Base-by-base conservation (phyloP, 1,284 basidiomycete species). In the Malassezia sp. region DNA sequence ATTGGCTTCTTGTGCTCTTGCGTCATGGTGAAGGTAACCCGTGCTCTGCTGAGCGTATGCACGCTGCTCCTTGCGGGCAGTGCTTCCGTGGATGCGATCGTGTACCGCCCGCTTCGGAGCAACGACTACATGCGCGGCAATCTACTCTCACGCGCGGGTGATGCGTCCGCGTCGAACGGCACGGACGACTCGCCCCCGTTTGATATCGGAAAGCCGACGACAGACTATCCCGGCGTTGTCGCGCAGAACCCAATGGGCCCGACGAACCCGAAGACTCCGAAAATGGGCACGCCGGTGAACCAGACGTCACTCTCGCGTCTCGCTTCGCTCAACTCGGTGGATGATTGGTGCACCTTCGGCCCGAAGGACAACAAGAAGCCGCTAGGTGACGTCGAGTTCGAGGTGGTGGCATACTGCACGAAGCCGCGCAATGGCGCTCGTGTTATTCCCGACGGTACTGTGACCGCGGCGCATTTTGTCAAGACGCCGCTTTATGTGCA, bases 391-490 rank as follows among this genome's bases (percentile, higher is more conserved):
- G 76, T 77, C 4, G 83, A 85, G 69, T 77, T 74, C 29, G 74
- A 79, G 63, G 80, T 78, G 54, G 79, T 85, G 15, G 79, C 81
- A 0, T 85, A 78, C 78, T 85, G 83, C 73, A 81, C 81, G 28
- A 80, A 67, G 57, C 43, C 67, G 1, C 59, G 67, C 27, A 70
- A 70, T 61, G 61, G 67, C 28, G 67, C 67, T 1, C 67, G 67
- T 51, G 65, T 70, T 34, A 70, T 70, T 38, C 67, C 67, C 17
- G 67, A 70, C 43, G 67, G 67, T 38, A 65, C 67, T 31, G 45
- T 70, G 10, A 67, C 63, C 11, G 56, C 55, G 15, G 67, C 57
- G 2, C 65, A 68, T 53, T 70, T 70, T 51, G 63, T 70, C 53
- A 60, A 61, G 49, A 68, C 67, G 10, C 63, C 63, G 5, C 58